phyloP scores from a whole-genome alignment of 1,284 basidiomycete genomes.

The Cryptococcus jaspeensis region DNA sequence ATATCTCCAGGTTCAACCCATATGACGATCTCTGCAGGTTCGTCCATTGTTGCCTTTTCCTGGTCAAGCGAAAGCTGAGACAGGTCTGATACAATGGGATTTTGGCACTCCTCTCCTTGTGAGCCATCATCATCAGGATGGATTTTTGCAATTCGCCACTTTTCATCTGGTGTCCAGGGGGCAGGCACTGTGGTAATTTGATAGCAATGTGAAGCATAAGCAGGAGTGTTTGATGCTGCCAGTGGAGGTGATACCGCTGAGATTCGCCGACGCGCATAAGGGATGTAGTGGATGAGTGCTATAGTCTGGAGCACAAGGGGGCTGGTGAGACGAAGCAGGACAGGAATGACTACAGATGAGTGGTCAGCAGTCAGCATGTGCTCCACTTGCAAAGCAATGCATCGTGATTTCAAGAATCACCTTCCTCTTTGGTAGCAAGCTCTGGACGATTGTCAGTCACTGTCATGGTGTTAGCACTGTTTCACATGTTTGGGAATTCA shows the following conservation, averaged over 20 bases:
- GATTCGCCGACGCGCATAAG: constrained; percentile 32
- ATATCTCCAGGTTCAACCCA: constrained; percentile 25
- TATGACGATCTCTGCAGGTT: constrained; percentile 24
- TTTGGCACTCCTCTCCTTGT: neutral
- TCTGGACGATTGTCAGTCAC: constrained; percentile 13
- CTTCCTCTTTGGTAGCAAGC: constrained; percentile 11
- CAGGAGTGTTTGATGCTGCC: neutral
- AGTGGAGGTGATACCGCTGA: constrained; percentile 13
- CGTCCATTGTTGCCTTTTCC: constrained; percentile 22
- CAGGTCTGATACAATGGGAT: neutral
- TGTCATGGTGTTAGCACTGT: constrained; percentile 2
- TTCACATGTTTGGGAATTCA: neutral
- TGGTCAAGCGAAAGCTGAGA: constrained; percentile 17
- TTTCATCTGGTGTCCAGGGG: constrained; percentile 35
- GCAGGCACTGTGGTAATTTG: constrained; percentile 34
- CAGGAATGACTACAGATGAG: neutral
- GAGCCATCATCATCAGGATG: constrained; percentile 9
- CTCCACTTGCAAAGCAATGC: too few species aligned
- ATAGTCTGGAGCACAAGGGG: constrained; percentile 6
- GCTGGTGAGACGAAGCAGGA: neutral
- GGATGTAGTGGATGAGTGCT: constrained; percentile 25
- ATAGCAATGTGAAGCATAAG: constrained; percentile 13
- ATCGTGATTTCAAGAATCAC: too few species aligned
- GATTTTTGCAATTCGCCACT: constrained; percentile 21
- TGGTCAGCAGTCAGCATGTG: neutral